Evolutionary conservation across 2,329 filamentous ascomycete species (phyloP).

Genomic region (Xylariaceae sp.): DNA sequence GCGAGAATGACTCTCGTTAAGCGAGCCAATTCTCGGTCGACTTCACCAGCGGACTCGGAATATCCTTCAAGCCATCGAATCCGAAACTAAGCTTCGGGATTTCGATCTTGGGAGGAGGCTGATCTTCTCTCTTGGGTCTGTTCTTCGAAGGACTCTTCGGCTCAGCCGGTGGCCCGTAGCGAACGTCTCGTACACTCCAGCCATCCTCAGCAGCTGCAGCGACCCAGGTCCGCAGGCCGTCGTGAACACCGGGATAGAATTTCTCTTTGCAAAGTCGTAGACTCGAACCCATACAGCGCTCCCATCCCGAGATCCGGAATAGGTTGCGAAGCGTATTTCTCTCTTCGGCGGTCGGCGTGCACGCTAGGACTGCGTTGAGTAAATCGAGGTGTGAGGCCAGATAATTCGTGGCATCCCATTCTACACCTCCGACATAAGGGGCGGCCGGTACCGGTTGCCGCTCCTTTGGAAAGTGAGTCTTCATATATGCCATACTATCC

Average conservation of each 20-base stretch:
- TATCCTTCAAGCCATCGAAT: constrained; percentile 26
- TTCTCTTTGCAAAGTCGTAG: constrained; percentile 94
- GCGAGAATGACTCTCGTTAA: constrained; percentile 22
- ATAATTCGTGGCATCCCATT: constrained; percentile 98
- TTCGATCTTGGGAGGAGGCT: constrained; percentile 56
- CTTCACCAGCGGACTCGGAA: constrained; percentile 19
- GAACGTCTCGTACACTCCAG: constrained; percentile 77
- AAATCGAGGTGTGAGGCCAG: constrained; percentile 88
- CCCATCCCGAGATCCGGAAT: constrained; percentile 78
- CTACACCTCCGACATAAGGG: constrained; percentile 92
- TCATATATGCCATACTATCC: constrained; percentile 55
- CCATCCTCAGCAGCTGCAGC: constrained; percentile 79
- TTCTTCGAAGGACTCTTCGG: constrained; percentile 42
- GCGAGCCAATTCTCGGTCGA: constrained; percentile 30
- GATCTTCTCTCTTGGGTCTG: constrained; percentile 39
- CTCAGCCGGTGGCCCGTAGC: constrained; percentile 59
- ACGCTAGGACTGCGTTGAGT: constrained; percentile 83
- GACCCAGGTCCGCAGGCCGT: constrained; percentile 84
- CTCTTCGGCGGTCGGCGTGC: constrained; percentile 60
- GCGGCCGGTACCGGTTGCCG: constrained; percentile 88
- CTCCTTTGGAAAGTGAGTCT: constrained; percentile 73
- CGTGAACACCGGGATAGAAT: constrained; percentile 89
- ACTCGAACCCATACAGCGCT: constrained; percentile 79
- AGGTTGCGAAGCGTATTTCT: constrained; percentile 76
- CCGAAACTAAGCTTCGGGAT: constrained; percentile 52